A percentile compares a stretch with the other conserved stretches of the same genome.
Conservation (phyloP, 2,329 filamentous ascomycete species). For the Penicillium brasilianum region DNA sequence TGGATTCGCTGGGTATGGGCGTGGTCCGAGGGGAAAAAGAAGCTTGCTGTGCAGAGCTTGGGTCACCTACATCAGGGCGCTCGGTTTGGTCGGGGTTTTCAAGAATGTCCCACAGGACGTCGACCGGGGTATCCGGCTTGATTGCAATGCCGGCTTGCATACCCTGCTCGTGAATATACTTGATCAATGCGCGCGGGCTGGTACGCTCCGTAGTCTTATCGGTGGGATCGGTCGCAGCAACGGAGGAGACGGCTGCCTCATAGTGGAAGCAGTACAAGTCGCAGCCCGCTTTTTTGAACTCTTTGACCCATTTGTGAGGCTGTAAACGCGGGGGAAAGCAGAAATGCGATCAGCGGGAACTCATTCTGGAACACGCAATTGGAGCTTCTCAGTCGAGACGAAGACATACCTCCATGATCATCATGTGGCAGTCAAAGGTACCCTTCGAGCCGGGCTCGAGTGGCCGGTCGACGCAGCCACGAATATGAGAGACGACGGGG, state of each 20-base stretch:
- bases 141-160: conserved; percentile 94
- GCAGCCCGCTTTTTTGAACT: conserved; percentile 91
- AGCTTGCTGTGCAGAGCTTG: neutral
- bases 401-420: conserved; percentile 85
- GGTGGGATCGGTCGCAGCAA: conserved; percentile 79
- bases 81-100: conserved; percentile 75
- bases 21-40: neutral
- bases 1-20: neutral
- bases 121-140: conserved; percentile 88
- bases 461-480: conserved; percentile 80
- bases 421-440: conserved; percentile 99
- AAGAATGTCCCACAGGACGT: conserved; percentile 89
- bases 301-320: conserved; percentile 98
- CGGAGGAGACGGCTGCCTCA: conserved; percentile 85
- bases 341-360: conserved; percentile 1
- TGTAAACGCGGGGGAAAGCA: conserved; percentile 44
- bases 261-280: conserved; percentile 99
- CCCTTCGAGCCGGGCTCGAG: conserved; percentile 73
- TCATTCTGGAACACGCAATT: neutral
- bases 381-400: neutral
- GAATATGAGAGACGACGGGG: conserved; percentile 92
- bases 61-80: conserved; percentile 77
- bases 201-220: conserved; percentile 69
- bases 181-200: conserved; percentile 80
- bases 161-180: conserved; percentile 85